Evolutionary conservation across 2,329 filamentous ascomycete genomes (phyloP).

Genomic region (Paraphaeosphaeria sporulosa): DNA sequence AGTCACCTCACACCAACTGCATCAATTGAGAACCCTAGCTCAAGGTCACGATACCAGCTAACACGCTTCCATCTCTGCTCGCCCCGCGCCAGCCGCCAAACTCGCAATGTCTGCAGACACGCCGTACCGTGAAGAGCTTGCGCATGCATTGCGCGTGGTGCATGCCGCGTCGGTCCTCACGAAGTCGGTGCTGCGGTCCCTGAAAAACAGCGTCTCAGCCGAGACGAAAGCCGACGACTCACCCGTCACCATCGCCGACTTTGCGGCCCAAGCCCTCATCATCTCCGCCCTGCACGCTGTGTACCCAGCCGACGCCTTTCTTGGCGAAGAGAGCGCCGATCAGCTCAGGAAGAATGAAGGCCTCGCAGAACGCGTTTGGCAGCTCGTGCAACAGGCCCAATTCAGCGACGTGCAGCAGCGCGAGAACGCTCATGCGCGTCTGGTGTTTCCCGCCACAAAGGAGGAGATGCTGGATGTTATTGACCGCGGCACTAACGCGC

Average conservation of each 20-base stretch:
- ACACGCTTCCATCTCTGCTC: constrained; percentile 12
- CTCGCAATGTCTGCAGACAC: constrained; percentile 17
- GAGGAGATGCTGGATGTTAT: constrained; percentile 69
- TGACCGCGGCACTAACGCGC: constrained; percentile 62
- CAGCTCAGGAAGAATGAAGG: constrained; percentile 58
- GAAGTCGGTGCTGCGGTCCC: constrained; percentile 59
- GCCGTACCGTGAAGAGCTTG: constrained; percentile 39
- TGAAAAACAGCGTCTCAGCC: constrained; percentile 56
- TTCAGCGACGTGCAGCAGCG: constrained; percentile 32
- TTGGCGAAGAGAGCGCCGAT: constrained; percentile 68
- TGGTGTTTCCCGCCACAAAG: constrained; percentile 51
- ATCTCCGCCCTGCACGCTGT: constrained; percentile 62
- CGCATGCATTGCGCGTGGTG: constrained; percentile 53
- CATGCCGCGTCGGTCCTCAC: constrained; percentile 66
- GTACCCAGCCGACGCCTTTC: constrained; percentile 65
- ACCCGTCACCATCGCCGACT: constrained; percentile 70
- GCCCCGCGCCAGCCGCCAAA: neutral
- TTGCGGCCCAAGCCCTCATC: constrained; percentile 69
- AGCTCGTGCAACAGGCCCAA: constrained; percentile 55
- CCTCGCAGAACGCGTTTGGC: constrained; percentile 64
- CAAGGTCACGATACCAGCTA: neutral
- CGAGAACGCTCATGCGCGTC: constrained; percentile 12
- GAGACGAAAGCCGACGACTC: constrained; percentile 66
- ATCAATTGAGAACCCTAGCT: neutral
- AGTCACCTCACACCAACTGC: neutral